Evolutionary conservation across 257 asterid genomes (phyloP).

Genomic region (Solanum paucissectum): DNA sequence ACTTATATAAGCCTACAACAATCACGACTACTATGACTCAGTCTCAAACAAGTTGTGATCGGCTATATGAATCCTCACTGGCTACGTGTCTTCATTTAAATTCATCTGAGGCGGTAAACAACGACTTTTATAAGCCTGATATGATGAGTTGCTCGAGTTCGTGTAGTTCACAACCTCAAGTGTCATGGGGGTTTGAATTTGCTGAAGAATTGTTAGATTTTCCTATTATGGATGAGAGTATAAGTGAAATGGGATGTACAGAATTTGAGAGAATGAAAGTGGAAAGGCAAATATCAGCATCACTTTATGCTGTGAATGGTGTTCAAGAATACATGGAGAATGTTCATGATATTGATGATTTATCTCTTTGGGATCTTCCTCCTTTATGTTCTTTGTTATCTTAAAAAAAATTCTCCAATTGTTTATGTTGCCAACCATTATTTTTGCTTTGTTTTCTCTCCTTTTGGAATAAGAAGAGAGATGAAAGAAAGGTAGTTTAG

Average conservation of each 20-base stretch:
- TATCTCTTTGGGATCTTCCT: constrained; percentile 5
- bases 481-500: no score
- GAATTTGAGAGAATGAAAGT: constrained; percentile 7
- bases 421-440: not conserved
- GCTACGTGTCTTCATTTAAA: not conserved
- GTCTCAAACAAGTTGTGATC: not conserved
- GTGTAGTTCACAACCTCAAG: not conserved
- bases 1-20: not conserved
- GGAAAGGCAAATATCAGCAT: constrained; percentile 4
- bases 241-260: constrained; percentile 1
- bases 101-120: not conserved
- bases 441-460: not conserved
- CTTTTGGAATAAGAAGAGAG: not conserved
- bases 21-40: not conserved
- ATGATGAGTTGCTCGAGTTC: constrained; percentile 25
- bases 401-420: not conserved
- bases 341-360: not conserved
- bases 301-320: constrained; percentile 3
- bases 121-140: constrained; percentile 42
- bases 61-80: not conserved
- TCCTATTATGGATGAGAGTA: not conserved
- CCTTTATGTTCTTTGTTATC: constrained; percentile 4
- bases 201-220: constrained; percentile 20
- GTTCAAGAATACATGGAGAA: constrained; percentile 3
- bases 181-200: constrained; percentile 9